Percentiles rank a stretch among this genome's conserved stretches.
These are phyloP conservation scores for Tricholoma sp. DNA, from an alignment of 768 basidiomycete species.

Conservation along the genomic window DNA sequence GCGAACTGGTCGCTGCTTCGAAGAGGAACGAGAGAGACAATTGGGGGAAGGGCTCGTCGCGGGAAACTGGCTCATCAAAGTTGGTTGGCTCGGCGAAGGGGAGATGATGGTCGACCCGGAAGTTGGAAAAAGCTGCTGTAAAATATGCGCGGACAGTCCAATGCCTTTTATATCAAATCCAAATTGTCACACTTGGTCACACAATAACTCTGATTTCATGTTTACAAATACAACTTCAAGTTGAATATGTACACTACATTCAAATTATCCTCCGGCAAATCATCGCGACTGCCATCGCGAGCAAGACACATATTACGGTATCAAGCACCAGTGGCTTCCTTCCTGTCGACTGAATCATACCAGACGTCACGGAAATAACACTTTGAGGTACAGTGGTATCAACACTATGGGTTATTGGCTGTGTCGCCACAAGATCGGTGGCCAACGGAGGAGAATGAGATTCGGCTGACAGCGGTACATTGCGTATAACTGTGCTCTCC, in stretches of 20 bases:
- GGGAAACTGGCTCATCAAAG: not conserved
- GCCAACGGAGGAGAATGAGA: not conserved
- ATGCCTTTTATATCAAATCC: too few relatives aligned
- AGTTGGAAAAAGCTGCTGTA: not conserved
- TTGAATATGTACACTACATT: constrained; percentile 5
- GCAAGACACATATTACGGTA: constrained; percentile 65
- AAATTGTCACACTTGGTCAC: constrained; percentile 1
- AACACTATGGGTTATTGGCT: constrained; percentile 7
- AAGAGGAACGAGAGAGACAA: constrained; percentile 9
- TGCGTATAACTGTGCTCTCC: not conserved
- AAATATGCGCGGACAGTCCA: not conserved
- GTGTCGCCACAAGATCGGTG: not conserved
- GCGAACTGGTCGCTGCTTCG: constrained; percentile 15
- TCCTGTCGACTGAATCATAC: constrained; percentile 3
- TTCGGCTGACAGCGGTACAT: not conserved
- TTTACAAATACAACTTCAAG: constrained; percentile 1
- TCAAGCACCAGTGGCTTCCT: constrained; percentile 61
- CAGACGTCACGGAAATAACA: constrained; percentile 7
- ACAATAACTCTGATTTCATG: constrained; percentile 15
- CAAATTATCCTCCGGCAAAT: constrained; percentile 56
- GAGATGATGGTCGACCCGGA: too few relatives aligned
- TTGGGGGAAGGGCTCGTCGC: not conserved
- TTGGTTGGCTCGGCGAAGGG: not conserved
- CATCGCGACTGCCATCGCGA: constrained; percentile 64
- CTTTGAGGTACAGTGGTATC: constrained; percentile 8